Evolutionary conservation across 257 asterid species (phyloP).

Genomic region (Salvia hispanica): DNA sequence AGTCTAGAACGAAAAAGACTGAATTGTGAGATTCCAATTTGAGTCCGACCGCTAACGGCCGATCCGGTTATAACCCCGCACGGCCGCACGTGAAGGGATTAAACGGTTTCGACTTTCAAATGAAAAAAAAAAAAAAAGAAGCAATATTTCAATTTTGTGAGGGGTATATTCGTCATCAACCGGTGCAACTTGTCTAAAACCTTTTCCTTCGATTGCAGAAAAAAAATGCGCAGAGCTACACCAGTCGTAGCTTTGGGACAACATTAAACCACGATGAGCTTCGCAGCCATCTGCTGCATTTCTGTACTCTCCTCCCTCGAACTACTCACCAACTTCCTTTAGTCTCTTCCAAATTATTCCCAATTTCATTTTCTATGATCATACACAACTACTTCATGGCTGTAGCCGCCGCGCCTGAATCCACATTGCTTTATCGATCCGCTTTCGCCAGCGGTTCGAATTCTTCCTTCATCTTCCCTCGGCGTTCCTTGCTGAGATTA

Average conservation of each 20-base stretch:
- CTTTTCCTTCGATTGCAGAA: not conserved
- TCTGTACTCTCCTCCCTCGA: constrained; percentile 18
- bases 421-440: constrained; percentile 38
- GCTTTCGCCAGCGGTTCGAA: constrained; percentile 32
- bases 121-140: too few relatives aligned
- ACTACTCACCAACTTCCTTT: not conserved
- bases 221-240: constrained; percentile 27
- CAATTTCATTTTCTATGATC: constrained; percentile 13
- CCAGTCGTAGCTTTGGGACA: constrained; percentile 36
- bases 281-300: constrained; percentile 46
- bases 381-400: constrained; percentile 45
- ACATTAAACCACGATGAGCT: constrained; percentile 45
- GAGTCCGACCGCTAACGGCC: too few relatives aligned
- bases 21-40: too few relatives aligned
- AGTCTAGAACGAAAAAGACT: too few relatives aligned
- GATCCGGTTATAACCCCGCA: too few relatives aligned
- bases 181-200: constrained; percentile 38
- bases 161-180: constrained; percentile 44
- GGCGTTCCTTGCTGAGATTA: constrained; percentile 34
- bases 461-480: constrained; percentile 34
- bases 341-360: not conserved
- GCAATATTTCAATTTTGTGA: not conserved
- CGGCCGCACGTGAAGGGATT: too few relatives aligned
- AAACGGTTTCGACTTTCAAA: too few relatives aligned
- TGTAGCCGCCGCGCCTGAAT: constrained; percentile 42